phyloP scores from a whole-genome alignment of 768 basidiomycete species.

The Neoboletus subvelutipes region DNA sequence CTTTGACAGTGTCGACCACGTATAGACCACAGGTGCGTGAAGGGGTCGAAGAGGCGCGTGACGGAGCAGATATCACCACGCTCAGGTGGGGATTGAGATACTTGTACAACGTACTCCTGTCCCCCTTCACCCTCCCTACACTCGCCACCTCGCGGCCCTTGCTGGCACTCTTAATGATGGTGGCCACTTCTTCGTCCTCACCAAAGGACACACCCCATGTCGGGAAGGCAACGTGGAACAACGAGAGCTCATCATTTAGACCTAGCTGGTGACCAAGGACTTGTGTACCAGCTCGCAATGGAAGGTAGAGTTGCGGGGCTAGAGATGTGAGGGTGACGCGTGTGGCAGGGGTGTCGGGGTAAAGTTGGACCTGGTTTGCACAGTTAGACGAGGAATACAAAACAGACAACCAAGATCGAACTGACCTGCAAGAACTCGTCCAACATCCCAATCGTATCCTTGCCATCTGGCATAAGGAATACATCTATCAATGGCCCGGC shows the following conservation, averaged over 20 bases:
- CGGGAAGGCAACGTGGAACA: slow-evolving; percentile 51
- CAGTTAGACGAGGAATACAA: neutral
- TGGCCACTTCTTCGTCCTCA: slow-evolving; percentile 54
- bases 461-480: slow-evolving; percentile 47
- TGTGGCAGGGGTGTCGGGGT: slow-evolving; percentile 57
- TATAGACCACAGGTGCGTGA: slow-evolving; percentile 58
- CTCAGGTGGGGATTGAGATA: slow-evolving; percentile 85
- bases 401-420: neutral
- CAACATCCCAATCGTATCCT: slow-evolving; percentile 60
- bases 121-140: slow-evolving; percentile 80
- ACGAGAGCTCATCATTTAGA: slow-evolving; percentile 41
- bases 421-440: slow-evolving; percentile 77
- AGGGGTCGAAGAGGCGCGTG: slow-evolving; percentile 11
- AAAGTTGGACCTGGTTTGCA: slow-evolving; percentile 53
- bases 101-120: slow-evolving; percentile 89
- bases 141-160: slow-evolving; percentile 60
- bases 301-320: slow-evolving; percentile 52
- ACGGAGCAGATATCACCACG: slow-evolving; percentile 56
- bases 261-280: slow-evolving; percentile 59
- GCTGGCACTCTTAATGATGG: slow-evolving; percentile 46
- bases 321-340: slow-evolving; percentile 43
- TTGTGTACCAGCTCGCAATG: slow-evolving; percentile 49
- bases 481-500: slow-evolving; percentile 58
- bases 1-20: slow-evolving; percentile 78
- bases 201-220: slow-evolving; percentile 67